These are phyloP conservation scores for Aegle marmelos DNA, from an alignment of 345 rosid genomes.

Conservation along the genomic window DNA sequence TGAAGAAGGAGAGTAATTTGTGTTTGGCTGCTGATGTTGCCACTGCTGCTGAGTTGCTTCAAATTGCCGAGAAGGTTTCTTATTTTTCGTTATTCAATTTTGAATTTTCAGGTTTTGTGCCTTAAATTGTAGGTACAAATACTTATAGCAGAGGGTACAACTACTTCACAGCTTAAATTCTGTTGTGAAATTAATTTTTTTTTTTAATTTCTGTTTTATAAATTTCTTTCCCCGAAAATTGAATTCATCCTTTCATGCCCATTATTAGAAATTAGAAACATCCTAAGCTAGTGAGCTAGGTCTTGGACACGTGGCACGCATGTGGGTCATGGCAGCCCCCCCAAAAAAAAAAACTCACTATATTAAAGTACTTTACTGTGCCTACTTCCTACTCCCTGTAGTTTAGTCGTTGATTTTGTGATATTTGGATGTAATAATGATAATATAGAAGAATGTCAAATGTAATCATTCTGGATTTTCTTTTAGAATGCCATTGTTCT, in stretches of 20 bases:
- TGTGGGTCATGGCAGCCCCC: background rate
- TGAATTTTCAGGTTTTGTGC: background rate
- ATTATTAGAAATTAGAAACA: background rate
- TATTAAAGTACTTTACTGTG: background rate
- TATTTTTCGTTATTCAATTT: background rate
- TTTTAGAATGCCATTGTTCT: background rate
- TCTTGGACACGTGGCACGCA: background rate
- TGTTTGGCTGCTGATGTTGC: slow-evolving; percentile 97
- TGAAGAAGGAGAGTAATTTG: slow-evolving; percentile 79
- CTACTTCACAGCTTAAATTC: background rate
- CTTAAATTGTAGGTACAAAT: background rate
- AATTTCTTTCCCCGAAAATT: too few relatives aligned
- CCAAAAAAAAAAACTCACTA: background rate
- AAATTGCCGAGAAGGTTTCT: slow-evolving; percentile 74
- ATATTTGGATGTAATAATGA: background rate
- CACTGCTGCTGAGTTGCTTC: slow-evolving; percentile 84
- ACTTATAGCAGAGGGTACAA: background rate
- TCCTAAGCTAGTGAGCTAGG: background rate
- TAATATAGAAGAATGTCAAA: background rate
- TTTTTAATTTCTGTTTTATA: too few relatives aligned
- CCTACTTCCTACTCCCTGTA: too few relatives aligned
- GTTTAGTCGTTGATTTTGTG: background rate
- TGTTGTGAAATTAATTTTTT: too few relatives aligned
- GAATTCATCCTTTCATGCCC: too few relatives aligned
- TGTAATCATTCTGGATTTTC: background rate